Evolutionary conservation across 106 monocot genomes (phyloP).

Genomic region (Dendrobium huoshanense): DNA sequence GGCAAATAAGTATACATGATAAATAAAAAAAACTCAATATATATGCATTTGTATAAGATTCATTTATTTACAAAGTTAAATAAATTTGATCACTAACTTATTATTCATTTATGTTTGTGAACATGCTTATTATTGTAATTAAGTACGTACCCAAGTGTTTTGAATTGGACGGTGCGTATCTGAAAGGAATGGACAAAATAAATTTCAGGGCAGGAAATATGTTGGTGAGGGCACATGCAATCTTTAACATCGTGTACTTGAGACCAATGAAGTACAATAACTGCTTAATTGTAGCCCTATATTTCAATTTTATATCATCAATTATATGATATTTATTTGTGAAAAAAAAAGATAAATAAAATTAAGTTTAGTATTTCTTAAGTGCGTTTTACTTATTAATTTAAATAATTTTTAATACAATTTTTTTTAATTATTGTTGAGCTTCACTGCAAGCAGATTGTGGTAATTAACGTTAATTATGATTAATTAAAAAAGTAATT

Average conservation of each 20-base stretch:
- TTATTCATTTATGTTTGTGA: neutral
- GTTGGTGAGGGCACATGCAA: no score
- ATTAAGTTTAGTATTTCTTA: neutral
- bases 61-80: neutral
- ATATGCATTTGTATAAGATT: neutral
- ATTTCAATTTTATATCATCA: slow-evolving; percentile 10
- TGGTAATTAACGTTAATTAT: neutral
- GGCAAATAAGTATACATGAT: neutral
- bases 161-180: slow-evolving; percentile 4
- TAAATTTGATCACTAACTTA: neutral
- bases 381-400: no score
- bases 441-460: no score
- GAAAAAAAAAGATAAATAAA: neutral
- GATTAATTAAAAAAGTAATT: no score
- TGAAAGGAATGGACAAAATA: slow-evolving; percentile 64
- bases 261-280: slow-evolving; percentile 67
- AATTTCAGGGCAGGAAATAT: no score
- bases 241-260: slow-evolving; percentile 65
- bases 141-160: no score
- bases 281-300: slow-evolving; percentile 72
- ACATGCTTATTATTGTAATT: neutral
- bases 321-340: neutral
- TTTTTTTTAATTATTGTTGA: no score
- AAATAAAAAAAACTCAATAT: no score
- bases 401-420: no score